Evolutionary conservation across 2,329 filamentous ascomycete species (phyloP).

Genomic region (Aspergillus awamori): DNA sequence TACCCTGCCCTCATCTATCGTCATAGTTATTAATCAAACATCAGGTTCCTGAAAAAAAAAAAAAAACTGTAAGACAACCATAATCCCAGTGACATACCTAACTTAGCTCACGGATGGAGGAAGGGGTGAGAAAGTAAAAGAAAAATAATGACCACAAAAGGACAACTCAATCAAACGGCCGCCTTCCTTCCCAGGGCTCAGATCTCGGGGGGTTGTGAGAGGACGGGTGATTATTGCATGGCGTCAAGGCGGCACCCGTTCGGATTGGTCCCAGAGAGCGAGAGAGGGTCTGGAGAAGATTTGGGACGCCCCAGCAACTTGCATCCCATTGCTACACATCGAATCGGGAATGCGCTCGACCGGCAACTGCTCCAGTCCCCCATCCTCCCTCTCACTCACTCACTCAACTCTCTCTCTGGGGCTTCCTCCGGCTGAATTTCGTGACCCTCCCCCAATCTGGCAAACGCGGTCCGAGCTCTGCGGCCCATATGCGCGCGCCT

Average conservation of each 20-base stretch:
- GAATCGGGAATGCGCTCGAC: constrained; percentile 11
- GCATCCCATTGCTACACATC: constrained; percentile 15
- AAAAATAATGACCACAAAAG: neutral
- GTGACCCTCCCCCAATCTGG: constrained; percentile 15
- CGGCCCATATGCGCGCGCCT: neutral
- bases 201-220: constrained; percentile 13
- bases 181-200: constrained; percentile 12
- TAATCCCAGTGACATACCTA: too few relatives aligned
- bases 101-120: neutral
- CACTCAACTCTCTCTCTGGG: neutral
- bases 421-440: constrained; percentile 14
- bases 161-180: constrained; percentile 10
- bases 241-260: constrained; percentile 7
- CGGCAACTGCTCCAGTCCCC: neutral
- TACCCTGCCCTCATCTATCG: too few relatives aligned
- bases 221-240: constrained; percentile 17
- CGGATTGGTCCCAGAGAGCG: constrained; percentile 5
- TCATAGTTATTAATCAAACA: too few relatives aligned
- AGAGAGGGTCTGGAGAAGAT: constrained; percentile 15
- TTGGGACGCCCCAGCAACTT: constrained; percentile 5
- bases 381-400: too few relatives aligned
- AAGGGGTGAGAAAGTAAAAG: neutral
- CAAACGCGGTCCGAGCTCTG: constrained; percentile 22
- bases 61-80: too few relatives aligned
- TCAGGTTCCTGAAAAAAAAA: too few relatives aligned